Evolutionary conservation across 176 grass and related monocot genomes (phyloP).

Genomic region (Zizania latifolia): DNA sequence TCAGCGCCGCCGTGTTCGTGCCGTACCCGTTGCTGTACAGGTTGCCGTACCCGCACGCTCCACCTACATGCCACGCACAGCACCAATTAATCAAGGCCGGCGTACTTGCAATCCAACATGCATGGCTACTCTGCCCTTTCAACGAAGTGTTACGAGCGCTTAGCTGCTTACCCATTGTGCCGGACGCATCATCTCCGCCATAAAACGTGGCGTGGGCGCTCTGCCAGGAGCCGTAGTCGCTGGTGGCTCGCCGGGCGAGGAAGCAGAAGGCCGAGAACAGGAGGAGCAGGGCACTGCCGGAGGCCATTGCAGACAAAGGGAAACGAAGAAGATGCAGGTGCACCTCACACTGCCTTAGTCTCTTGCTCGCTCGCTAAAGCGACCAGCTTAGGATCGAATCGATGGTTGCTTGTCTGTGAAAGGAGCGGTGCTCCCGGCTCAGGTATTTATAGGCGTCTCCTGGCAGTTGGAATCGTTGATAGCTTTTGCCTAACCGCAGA

Average conservation of each 20-base stretch:
- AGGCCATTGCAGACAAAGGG: conserved; percentile 39
- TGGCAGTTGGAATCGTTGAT: conserved; percentile 55
- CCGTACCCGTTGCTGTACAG: conserved; percentile 57
- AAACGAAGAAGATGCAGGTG: too few species aligned
- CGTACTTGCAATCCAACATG: too few species aligned
- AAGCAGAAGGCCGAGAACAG: conserved; percentile 38
- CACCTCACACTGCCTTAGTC: not conserved
- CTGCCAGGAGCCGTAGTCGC: conserved; percentile 56
- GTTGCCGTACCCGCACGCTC: conserved; percentile 60
- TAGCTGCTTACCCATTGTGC: conserved; percentile 85
- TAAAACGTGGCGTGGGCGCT: conserved; percentile 87
- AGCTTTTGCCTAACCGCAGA: conserved; percentile 14
- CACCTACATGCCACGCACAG: conserved; percentile 28
- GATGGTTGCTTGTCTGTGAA: conserved; percentile 59
- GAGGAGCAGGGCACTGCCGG: conserved; percentile 30
- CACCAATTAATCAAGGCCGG: too few species aligned
- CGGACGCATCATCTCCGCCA: conserved; percentile 70
- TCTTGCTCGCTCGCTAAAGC: too few species aligned
- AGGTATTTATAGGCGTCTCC: conserved; percentile 50
- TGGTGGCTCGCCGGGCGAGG: conserved; percentile 19
- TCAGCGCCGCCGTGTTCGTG: conserved; percentile 83
- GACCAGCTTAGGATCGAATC: not conserved
- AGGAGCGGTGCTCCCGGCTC: conserved; percentile 30
- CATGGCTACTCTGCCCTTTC: not conserved
- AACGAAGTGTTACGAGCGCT: not conserved